Base-by-base conservation (phyloP, 352 stramenopile species). In the Phytophthora citrophthora region DNA sequence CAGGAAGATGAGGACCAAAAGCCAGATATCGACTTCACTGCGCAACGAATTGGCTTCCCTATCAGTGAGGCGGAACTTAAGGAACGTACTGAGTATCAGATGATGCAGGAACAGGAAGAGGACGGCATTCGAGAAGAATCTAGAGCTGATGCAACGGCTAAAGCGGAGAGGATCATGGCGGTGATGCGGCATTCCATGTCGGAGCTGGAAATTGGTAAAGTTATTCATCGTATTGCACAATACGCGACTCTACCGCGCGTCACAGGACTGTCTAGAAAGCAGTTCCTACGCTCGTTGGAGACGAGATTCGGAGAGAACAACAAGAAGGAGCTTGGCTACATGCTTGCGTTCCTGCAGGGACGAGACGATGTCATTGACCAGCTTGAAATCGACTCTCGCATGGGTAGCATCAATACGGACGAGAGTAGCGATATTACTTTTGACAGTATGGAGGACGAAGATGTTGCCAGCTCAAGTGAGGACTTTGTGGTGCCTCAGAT, bases 181-280 rank as follows among this genome's bases (percentile, higher is more conserved):
- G 74, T 93, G 41, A 49, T 95, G 38, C 85, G 88, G 10, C 83
- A 93, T 64, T 91, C 85, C 57, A 91, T 95, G 82, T 93, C 80
- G 26, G 88, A 95, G 48, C 69, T 93, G 9, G 79, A 91, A 62
- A 93, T 93, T 26, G 83, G 87, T 59, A 87, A 88, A 54, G 80
- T 95, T 6, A 84, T 93, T 43, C 85, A 93, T 40, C 86, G 87
- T 45, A 79, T 93, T 47, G 85, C 82, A 18, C 83, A 93, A 55
- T 94, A 91, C 60, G 82, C 88, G 4, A 91, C 84, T 52, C 79
- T 90, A 16, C 86, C 86, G 20, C 78, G 81, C n/a, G 82, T 93
- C 46, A 94, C 81, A 39, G 64, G 72, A 26, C 71, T 89, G 26
- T 91, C 83, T 24, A 77, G 83, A 41, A 93, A 93, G 68, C 82